Evolutionary conservation across 768 basidiomycete species (phyloP).

Genomic region (Lactarius psammicola): DNA sequence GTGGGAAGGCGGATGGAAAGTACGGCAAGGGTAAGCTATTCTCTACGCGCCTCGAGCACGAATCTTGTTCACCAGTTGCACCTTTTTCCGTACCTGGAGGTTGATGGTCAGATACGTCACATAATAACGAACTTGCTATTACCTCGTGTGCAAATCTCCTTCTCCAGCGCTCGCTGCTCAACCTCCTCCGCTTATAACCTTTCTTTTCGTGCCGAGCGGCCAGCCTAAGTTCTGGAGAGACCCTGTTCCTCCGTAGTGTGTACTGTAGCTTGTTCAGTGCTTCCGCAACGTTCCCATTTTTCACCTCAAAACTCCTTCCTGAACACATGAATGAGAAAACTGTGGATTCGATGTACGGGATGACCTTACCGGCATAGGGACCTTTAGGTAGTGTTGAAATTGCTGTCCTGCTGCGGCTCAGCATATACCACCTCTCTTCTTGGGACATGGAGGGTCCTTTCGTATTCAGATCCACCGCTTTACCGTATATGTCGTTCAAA

Average conservation of each 20-base stretch:
- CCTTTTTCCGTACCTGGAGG: slow-evolving; percentile 77
- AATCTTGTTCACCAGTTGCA: slow-evolving; percentile 75
- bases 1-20: slow-evolving; percentile 11
- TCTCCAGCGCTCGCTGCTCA: slow-evolving; percentile 76
- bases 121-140: slow-evolving; percentile 32
- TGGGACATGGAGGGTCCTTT: not conserved
- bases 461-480: not conserved
- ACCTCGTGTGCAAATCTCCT: slow-evolving; percentile 78
- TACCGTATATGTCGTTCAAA: slow-evolving; percentile 16
- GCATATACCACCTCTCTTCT: slow-evolving; percentile 17
- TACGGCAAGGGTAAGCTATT: slow-evolving; percentile 18
- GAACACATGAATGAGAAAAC: slow-evolving; percentile 19
- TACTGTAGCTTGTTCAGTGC: slow-evolving; percentile 51
- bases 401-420: slow-evolving; percentile 18
- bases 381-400: slow-evolving; percentile 9
- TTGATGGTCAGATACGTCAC: slow-evolving; percentile 28
- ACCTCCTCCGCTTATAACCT: slow-evolving; percentile 71
- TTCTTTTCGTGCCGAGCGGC: slow-evolving; percentile 76
- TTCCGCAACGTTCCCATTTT: slow-evolving; percentile 42
- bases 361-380: slow-evolving; percentile 22
- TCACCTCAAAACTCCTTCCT: slow-evolving; percentile 64
- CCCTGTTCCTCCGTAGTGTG: slow-evolving; percentile 55
- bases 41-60: slow-evolving; percentile 67
- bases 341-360: not conserved
- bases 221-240: slow-evolving; percentile 49